Percentiles rank a stretch among this genome's conserved stretches.
Conservation (phyloP, 1,284 basidiomycete genomes). For the Boletus nobilissimus region DNA sequence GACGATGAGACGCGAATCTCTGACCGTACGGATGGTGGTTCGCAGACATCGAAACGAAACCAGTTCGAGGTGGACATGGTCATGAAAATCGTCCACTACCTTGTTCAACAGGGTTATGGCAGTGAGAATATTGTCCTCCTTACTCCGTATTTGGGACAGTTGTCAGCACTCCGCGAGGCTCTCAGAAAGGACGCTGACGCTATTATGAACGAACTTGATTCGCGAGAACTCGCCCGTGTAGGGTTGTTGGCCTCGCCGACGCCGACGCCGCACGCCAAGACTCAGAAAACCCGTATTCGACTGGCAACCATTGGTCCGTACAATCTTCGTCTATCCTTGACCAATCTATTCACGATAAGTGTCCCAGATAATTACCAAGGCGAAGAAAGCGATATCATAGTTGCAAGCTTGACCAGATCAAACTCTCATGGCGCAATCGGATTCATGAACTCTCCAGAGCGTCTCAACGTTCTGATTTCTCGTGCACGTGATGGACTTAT, state of each 20-base stretch:
- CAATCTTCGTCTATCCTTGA: neutral
- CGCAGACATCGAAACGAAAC: conserved; percentile 69
- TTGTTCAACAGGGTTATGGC: conserved; percentile 72
- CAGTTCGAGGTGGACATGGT: conserved; percentile 67
- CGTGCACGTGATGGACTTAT: conserved; percentile 71
- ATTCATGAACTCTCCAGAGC: conserved; percentile 73
- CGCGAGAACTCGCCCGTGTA: conserved; percentile 36
- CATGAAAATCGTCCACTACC: conserved; percentile 69
- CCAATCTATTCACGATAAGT: neutral
- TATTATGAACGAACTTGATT: conserved; percentile 69
- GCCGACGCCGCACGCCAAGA: conserved; percentile 50
- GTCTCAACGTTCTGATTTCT: conserved; percentile 72
- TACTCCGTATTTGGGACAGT: conserved; percentile 74
- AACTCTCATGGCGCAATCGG: conserved; percentile 66
- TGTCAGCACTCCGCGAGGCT: conserved; percentile 57
- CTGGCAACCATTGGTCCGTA: conserved; percentile 67
- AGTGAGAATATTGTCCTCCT: conserved; percentile 69
- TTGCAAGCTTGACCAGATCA: conserved; percentile 68
- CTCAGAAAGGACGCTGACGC: conserved; percentile 64
- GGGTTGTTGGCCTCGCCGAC: conserved; percentile 46
- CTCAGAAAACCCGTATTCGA: conserved; percentile 51
- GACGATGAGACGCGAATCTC: conserved; percentile 54
- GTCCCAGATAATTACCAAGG: conserved; percentile 70
- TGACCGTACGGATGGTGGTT: conserved; percentile 57
- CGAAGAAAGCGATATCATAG: conserved; percentile 73